phyloP scores from a whole-genome alignment of 2,329 filamentous ascomycete species.

The Elsinoe perseae region DNA sequence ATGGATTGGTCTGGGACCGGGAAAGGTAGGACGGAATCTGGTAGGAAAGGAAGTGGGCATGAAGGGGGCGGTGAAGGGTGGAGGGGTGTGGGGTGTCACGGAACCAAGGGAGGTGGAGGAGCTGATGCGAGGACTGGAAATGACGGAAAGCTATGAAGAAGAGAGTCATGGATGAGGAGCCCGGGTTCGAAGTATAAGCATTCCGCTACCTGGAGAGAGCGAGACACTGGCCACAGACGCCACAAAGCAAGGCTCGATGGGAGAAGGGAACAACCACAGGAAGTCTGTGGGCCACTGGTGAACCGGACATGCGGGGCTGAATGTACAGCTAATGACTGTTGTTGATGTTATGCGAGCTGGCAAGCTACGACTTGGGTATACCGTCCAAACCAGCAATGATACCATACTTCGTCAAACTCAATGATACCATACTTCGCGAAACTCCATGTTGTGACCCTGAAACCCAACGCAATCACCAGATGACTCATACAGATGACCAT shows the following conservation, averaged over 20 bases:
- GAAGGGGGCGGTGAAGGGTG: conserved; percentile 73
- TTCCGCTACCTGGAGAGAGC: background rate
- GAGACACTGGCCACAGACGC: background rate
- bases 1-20: conserved; percentile 88
- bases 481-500: no score
- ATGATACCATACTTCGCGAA: no score
- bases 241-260: no score
- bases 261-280: no score
- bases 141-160: conserved; percentile 37
- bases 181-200: background rate
- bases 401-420: background rate
- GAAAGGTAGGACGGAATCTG: conserved; percentile 85
- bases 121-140: conserved; percentile 39
- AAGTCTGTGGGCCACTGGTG: background rate
- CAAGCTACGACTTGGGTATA: background rate
- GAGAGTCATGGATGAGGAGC: conserved; percentile 22
- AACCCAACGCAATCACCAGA: no score
- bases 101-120: conserved; percentile 56
- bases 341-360: background rate
- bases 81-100: conserved; percentile 86
- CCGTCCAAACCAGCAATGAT: background rate
- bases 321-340: background rate
- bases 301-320: background rate
- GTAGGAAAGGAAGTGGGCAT: conserved; percentile 94
- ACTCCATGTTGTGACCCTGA: background rate